Percentiles rank a stretch among this genome's conserved stretches.
Conservation (phyloP, 208 protist species). For the Acanthamoeba polyphaga region DNA sequence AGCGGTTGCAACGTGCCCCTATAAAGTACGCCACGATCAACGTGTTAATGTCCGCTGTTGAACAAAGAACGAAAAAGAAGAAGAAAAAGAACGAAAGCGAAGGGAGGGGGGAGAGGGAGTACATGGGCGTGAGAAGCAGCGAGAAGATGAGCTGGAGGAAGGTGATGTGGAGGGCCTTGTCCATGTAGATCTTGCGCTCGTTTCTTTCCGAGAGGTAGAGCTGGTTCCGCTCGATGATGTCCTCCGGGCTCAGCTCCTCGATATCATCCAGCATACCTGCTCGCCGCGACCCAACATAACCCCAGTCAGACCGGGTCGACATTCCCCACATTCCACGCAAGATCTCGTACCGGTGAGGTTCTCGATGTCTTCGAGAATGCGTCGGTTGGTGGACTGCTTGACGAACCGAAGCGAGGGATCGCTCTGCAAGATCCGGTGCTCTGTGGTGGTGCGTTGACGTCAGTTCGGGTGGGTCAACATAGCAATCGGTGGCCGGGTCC, state of each 20-base stretch:
- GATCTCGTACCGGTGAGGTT: constrained; percentile 23
- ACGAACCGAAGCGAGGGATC: constrained; percentile 69
- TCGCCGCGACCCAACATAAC: background rate
- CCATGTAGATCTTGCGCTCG: constrained; percentile 74
- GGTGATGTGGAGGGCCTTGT: constrained; percentile 58
- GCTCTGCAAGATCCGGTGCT: constrained; percentile 64
- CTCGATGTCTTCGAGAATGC: constrained; percentile 73
- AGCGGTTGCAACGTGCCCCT: constrained; percentile 79
- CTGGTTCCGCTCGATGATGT: constrained; percentile 76
- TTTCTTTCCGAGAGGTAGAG: constrained; percentile 67
- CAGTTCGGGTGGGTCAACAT: background rate
- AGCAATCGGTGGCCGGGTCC: background rate
- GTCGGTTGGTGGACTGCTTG: constrained; percentile 50
- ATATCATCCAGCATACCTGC: constrained; percentile 33
- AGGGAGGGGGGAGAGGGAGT: background rate
- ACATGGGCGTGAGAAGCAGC: constrained; percentile 66
- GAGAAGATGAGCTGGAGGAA: constrained; percentile 72
- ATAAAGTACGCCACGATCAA: background rate
- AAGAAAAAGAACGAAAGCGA: background rate
- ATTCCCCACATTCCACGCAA: background rate
- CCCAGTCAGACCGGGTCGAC: background rate
- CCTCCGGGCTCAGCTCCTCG: constrained; percentile 61
- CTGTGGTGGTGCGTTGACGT: background rate
- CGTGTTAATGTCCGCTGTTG: background rate
- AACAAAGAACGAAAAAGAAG: background rate